Evolutionary conservation across 2,329 filamentous ascomycete species (phyloP).

Genomic region (Alternaria viburni): DNA sequence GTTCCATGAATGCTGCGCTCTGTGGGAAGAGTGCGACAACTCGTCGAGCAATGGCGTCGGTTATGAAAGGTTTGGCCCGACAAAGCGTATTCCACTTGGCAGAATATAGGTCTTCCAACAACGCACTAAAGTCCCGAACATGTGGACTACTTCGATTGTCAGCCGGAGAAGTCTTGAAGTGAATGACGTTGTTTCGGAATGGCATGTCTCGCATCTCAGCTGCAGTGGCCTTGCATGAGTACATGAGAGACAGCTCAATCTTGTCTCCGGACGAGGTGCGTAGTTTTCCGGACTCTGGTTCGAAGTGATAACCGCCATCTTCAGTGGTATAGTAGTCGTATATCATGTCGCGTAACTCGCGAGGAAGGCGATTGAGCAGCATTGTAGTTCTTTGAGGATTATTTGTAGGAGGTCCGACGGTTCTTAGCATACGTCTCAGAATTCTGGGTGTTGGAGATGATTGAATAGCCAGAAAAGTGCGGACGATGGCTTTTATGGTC

Average conservation of each 20-base stretch:
- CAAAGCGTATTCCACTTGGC: too few relatives aligned
- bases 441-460: not conserved
- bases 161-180: too few relatives aligned
- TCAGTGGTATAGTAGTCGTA: not conserved
- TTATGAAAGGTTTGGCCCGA: too few relatives aligned
- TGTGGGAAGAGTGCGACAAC: too few relatives aligned
- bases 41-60: too few relatives aligned
- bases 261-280: not conserved
- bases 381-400: not conserved
- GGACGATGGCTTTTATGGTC: not conserved
- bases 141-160: too few relatives aligned
- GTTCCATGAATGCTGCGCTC: too few relatives aligned
- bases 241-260: not conserved
- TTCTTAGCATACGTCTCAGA: not conserved
- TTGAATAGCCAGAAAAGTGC: too few relatives aligned
- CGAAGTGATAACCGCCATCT: not conserved
- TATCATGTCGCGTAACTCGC: not conserved
- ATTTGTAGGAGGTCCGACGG: not conserved
- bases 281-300: not conserved
- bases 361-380: not conserved
- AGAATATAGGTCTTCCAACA: too few relatives aligned
- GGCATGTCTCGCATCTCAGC: not conserved
- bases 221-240: not conserved
- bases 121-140: too few relatives aligned
- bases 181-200: not conserved